These are phyloP conservation scores for Sporodiniella umbellata DNA, from an alignment of 371 early-diverging fungal species.

Conservation along the genomic window DNA sequence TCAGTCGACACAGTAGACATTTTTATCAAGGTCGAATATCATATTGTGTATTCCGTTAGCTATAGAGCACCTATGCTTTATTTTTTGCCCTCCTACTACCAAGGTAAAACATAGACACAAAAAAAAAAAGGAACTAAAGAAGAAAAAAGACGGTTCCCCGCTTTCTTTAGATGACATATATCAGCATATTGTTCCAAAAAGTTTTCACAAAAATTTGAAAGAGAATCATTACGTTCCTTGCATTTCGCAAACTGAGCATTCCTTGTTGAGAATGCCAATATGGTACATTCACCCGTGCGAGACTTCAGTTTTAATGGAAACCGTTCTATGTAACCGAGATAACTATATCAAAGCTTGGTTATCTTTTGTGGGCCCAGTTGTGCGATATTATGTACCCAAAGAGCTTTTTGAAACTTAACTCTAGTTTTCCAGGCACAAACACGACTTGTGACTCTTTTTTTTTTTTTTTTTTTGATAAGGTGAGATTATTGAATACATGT, in stretches of 20 bases:
- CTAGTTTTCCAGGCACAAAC: too few species aligned
- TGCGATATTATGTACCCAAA: conserved; percentile 15
- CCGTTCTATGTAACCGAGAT: conserved; percentile 1
- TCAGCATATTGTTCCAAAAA: conserved; percentile 37
- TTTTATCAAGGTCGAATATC: conserved; percentile 44
- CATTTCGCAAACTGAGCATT: conserved; percentile 59
- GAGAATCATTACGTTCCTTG: not conserved
- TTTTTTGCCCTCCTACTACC: conserved; percentile 44
- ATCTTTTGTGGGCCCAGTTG: conserved; percentile 32
- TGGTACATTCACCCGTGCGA: conserved; percentile 76
- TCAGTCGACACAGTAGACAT: not conserved
- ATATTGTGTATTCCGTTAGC: conserved; percentile 63
- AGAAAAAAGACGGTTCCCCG: conserved; percentile 34
- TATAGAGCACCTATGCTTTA: conserved; percentile 75
- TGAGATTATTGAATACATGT: too few species aligned
- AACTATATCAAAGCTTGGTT: conserved; percentile 37
- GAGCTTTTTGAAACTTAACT: not conserved
- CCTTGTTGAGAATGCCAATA: conserved; percentile 52
- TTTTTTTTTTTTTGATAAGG: too few species aligned
- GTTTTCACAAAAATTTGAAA: conserved; percentile 14
- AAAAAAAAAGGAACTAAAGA: not conserved
- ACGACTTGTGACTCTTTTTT: too few species aligned
- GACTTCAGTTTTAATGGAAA: conserved; percentile 54
- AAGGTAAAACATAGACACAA: conserved; percentile 20
- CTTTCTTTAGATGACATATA: conserved; percentile 48